Evolutionary conservation across 1,284 basidiomycete species (phyloP), one percentile per base, ranked within the genome.

Genomic region (Pseudozyma sp.): DNA sequence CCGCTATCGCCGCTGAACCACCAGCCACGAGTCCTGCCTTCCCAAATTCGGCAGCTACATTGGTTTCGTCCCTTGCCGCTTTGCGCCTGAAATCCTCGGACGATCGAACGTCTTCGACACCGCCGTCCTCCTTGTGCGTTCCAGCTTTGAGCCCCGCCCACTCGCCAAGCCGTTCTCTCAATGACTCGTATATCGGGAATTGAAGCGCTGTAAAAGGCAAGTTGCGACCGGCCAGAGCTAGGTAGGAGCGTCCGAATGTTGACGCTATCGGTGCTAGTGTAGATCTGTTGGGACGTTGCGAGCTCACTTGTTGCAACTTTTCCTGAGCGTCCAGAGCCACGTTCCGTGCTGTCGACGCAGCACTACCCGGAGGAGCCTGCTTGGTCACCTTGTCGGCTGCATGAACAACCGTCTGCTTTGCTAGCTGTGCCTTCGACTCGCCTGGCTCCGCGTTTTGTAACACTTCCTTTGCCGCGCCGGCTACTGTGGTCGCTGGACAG

Each of bases 201-300:
- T 81, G 80, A 19, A 81, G 44, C 9, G 80, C 78, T 7, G 80
- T 81, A 53, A 80, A 80, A n/a, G 80, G 80, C 11, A 81, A 56
- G 37, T 81, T 81, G 1, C 80, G 60, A 5, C 80, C 78, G 0
- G 78, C 78, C 5, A 81, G 62, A 33, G 80, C 77, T 0, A 77
- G 50, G 35, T 80, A 81, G 1, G 78, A 76, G 7, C 77, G 64
- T 0, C 60, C 62, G 29, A 73, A 73, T 0, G 49, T 71, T 5
- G 69, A 68, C 1, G 49, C 53, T 1, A 75, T 34, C 0, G 64
- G 73, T 29, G 65, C 65, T 35, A 57, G 11, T 3, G 61, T 30
- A 5, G 54, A 45, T 13, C 63, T 54, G 29, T 42, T 19, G 5
- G 44, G 10, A 9, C 31, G 39, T 45, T 50, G 57, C 10, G 49